Percentiles rank a stretch among this genome's conserved stretches.
Evolutionary conservation across 2,329 filamentous ascomycete genomes (phyloP).

Genomic region (Balansia obtecta): DNA sequence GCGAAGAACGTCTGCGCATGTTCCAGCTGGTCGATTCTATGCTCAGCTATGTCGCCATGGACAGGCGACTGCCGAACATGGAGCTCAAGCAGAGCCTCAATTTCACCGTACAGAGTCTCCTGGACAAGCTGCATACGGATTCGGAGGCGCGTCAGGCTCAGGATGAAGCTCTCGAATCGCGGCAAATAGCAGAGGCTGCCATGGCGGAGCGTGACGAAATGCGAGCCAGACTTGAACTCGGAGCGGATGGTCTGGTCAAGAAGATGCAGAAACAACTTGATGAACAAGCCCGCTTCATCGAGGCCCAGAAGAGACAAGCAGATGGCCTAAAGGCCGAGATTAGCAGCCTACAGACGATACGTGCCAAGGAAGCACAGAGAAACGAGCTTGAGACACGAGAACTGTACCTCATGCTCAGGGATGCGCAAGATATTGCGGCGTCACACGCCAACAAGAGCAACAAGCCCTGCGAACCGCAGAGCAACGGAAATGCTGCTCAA

Average conservation of each 20-base stretch:
- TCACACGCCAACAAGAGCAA: conserved; percentile 58
- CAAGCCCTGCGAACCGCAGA: conserved; percentile 29
- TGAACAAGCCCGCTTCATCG: conserved; percentile 82
- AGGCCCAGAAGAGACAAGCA: conserved; percentile 74
- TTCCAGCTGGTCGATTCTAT: conserved; percentile 98
- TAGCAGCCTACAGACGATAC: conserved; percentile 70
- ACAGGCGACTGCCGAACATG: conserved; percentile 87
- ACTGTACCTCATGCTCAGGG: conserved; percentile 93
- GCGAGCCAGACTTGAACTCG: conserved; percentile 75
- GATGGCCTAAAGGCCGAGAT: conserved; percentile 84
- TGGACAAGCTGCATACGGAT: conserved; percentile 94
- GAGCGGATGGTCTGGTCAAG: conserved; percentile 83
- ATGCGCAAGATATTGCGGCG: conserved; percentile 91
- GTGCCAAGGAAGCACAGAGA: conserved; percentile 82
- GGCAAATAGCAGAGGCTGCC: conserved; percentile 88
- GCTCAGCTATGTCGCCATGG: conserved; percentile 98
- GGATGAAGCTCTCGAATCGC: conserved; percentile 81
- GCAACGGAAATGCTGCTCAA: conserved; percentile 56
- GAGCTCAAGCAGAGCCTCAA: conserved; percentile 96
- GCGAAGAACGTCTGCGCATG: conserved; percentile 84
- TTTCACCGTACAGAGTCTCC: conserved; percentile 87
- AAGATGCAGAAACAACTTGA: conserved; percentile 92
- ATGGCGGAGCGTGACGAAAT: conserved; percentile 96
- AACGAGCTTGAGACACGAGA: conserved; percentile 95
- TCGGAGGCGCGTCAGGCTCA: conserved; percentile 84